Base-by-base conservation (phyloP, 176 grass and related monocot species). In the Urochloa ruziziensis region DNA sequence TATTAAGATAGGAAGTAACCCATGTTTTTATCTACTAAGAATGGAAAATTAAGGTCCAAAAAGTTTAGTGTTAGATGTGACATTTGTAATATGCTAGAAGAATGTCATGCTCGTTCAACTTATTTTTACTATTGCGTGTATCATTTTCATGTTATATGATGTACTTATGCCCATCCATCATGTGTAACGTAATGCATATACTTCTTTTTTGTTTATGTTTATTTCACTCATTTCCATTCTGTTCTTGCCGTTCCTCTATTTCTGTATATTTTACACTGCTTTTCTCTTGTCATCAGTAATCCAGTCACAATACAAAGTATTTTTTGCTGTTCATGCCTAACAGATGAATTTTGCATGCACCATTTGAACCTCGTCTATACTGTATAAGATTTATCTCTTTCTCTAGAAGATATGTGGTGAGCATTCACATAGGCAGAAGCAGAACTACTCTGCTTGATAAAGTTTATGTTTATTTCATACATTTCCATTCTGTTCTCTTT, bases 281-380 rank as follows among this genome's bases (percentile, higher is more conserved):
- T 73, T 47, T 37, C 25, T 79, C 34, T 3, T 34, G 8, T 16
- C 3, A 42, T 47, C 33, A 25, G 62, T 51, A 46, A 28, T n/a
- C 14, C 10, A 29, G 8, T 77, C 6, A 21, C 35, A 62, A 49
- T 74, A 40, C 2, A 54, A 57, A 65, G 15, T 63, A 36, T 6
- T 56, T 84, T 27, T 52, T 0, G 10, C 62, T 70, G 33, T 73
- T 48, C 48, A 52, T 27, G 6, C 10, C 10, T 79, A 67, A 80
- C 34, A 47, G 16, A 29, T 81, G 80, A 13, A 9, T 68, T 85
- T 81, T 12, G 39, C 82, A 73, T 73, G 57, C 21, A 79, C 24
- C 44, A 43, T 79, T 56, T 56, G 7, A 56, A 21, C 19, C 52
- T 18, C 8, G 21, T 23, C 52, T 56, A 56, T n/a, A n/a, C 52